These are phyloP conservation scores for Monosporascus sp. DNA, from an alignment of 2,329 filamentous ascomycete species.

Conservation along the genomic window DNA sequence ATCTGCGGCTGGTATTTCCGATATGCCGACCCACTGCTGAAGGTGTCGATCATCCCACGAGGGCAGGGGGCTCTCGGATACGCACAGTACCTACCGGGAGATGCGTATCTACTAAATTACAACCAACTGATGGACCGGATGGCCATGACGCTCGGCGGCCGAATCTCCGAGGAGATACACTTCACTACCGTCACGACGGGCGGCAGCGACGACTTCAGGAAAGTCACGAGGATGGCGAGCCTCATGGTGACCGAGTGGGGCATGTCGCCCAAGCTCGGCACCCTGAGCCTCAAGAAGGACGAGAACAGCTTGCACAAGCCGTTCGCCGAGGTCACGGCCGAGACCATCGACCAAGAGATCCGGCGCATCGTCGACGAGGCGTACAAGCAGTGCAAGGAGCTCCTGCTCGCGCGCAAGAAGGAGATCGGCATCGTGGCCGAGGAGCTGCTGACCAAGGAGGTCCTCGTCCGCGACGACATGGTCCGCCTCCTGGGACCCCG, in stretches of 20 bases:
- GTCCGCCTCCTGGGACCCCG: conserved; percentile 78
- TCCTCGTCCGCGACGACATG: conserved; percentile 87
- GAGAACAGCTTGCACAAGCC: conserved; percentile 84
- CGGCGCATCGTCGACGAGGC: conserved; percentile 87
- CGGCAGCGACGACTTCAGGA: conserved; percentile 95
- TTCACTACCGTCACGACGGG: conserved; percentile 95
- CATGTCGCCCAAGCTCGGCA: conserved; percentile 92
- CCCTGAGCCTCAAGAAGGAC: conserved; percentile 83
- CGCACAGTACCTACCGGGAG: conserved; percentile 92
- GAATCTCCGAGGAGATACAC: conserved; percentile 92
- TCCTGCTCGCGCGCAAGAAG: conserved; percentile 78
- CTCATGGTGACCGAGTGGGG: conserved; percentile 99
- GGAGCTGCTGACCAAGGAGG: conserved; percentile 87
- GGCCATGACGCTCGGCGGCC: conserved; percentile 97
- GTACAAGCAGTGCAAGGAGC: conserved; percentile 81
- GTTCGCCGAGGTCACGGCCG: conserved; percentile 90
- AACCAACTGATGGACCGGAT: conserved; percentile 98
- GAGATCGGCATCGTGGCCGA: conserved; percentile 88
- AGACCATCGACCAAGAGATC: conserved; percentile 87
- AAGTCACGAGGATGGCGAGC: conserved; percentile 92
- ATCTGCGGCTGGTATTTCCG: conserved; percentile 98
- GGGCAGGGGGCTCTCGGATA: conserved; percentile 92
- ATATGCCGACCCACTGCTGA: conserved; percentile 93
- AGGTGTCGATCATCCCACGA: conserved; percentile 97
- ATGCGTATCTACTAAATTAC: conserved; percentile 93